Base-by-base conservation (phyloP, 768 basidiomycete species). In the Kwoniella pini region DNA sequence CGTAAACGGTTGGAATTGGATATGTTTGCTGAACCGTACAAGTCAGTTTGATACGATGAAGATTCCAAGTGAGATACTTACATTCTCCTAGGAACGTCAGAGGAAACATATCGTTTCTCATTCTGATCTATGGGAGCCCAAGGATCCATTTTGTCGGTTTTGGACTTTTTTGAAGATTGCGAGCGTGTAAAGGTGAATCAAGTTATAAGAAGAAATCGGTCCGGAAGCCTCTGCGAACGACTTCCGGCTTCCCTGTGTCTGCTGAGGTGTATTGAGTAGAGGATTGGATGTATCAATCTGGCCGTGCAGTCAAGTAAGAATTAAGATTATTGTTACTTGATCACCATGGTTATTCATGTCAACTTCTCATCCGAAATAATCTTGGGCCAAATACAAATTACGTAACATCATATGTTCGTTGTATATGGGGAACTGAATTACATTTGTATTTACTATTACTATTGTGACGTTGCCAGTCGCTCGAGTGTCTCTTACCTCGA, bases 1-100 rank as follows among this genome's bases (percentile, higher is more conserved):
- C 78, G 88, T 90, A 68, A 99, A 83, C 51, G 95, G 84, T 77
- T 89, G 89, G 80, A 98, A 99, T 82, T 98, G 96, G 30, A 99
- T 84, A 77, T 90, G 87, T 82, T 97, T 97, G 72, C 94, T 96
- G 76, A 50, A 53, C 13, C 5, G 21, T 33, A 4, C 27, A 28
- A 13, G 49, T 57, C 31, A 62, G 36, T 13, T 33, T 31, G 24
- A 15, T 27, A 30, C 6, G 2, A 26, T 17, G 1, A 19, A 43
- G 7, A 1, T 13, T 44, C 28, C 24, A 3, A n/a, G 1, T 17
- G 28, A 13, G 15, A 28, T 19, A 68, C 78, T 68, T 42, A 79
- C 78, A 80, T 79, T 55, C 76, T 54, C 40, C 75, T 72, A 13
- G 79, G 79, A 12, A 78, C 78, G 65, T 79, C 77, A 45, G 74